Base-by-base conservation (phyloP, 768 basidiomycete species). In the Pleurotus platypus region DNA sequence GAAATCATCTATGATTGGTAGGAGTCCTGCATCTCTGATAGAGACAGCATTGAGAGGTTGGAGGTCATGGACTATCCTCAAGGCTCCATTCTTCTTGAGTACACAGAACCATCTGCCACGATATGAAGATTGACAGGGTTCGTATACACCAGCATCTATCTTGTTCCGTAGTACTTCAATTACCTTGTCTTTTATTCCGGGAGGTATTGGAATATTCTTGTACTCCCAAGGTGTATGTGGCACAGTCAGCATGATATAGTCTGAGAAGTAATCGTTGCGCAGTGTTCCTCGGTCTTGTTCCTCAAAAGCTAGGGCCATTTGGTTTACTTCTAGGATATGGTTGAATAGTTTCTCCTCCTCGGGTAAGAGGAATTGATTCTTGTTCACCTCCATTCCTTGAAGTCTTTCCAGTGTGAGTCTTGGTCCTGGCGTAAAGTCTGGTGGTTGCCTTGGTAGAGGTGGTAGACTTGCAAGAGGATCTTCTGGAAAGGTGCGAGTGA, bases 391-490 rank as follows among this genome's bases (percentile, higher is more conserved):
- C 58, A 71, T 60, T 0, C 1, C 20, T 13, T 70, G 63, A 18
- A 65, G 63, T 18, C 66, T 22, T 57, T 71, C 69, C 38, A 58
- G 56, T 3, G 66, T 71, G 5, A 68, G 64, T 15, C 60, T 59
- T 9, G 8, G 30, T 5, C 67, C 66, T 12, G 71, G 70, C 1
- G 13, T 30, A 60, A 76, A 77, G 1, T 68, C 64, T 3, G 73
- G 72, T 9, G 73, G 72, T 35, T 63, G 26, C 1, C 56, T 47
- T 1, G 71, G 61, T 3, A 78, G 51, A 15, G 20, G 22, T 0
- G 69, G 69, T 2, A 77, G 53, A 0, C 61, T 57, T 0, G 46
- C 27, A 0, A 79, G 59, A 0, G 74, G 78, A 49, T 80, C 68
- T 6, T 64, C 58, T 0, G 73, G 72, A 27, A 78, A 64, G 8